These are phyloP conservation scores for Wickerhamomyces silvicola DNA, from an alignment of 805 yeast species.

Conservation along the genomic window DNA sequence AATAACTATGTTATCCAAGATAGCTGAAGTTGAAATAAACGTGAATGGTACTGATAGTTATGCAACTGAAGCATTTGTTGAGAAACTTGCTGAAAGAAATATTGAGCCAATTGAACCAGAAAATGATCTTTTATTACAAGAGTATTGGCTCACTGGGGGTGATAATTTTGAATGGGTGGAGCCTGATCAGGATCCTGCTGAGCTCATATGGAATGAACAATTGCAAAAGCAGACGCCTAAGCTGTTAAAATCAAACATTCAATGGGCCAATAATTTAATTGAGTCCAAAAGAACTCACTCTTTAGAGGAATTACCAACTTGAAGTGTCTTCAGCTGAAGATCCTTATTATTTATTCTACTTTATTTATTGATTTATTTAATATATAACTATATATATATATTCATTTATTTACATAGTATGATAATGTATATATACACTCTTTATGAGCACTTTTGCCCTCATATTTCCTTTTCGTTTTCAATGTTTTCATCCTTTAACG, in stretches of 20 bases:
- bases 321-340: constrained; percentile 1
- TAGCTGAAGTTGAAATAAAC: constrained; percentile 52
- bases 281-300: constrained; percentile 3
- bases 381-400: background rate
- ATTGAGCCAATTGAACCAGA: constrained; percentile 37
- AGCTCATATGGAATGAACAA: constrained; percentile 25
- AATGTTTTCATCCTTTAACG: constrained; percentile 7
- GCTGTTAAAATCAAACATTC: constrained; percentile 7
- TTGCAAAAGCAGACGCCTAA: constrained; percentile 10
- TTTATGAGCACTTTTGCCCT: background rate
- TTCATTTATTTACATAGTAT: background rate
- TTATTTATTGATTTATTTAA: background rate
- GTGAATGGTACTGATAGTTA: constrained; percentile 17
- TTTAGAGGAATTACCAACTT: background rate
- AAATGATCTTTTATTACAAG: constrained; percentile 64
- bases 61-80: constrained; percentile 10
- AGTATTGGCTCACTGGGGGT: constrained; percentile 84
- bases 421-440: no score
- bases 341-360: constrained; percentile 1
- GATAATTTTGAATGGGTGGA: constrained; percentile 86
- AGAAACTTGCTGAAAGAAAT: constrained; percentile 4
- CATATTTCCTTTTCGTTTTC: constrained; percentile 4
- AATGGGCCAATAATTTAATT: constrained; percentile 19
- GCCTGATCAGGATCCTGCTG: constrained; percentile 88
- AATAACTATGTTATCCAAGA: constrained; percentile 55